These are phyloP conservation scores for Exophiala sp. DNA, from an alignment of 2,329 filamentous ascomycete species.

Conservation along the genomic window DNA sequence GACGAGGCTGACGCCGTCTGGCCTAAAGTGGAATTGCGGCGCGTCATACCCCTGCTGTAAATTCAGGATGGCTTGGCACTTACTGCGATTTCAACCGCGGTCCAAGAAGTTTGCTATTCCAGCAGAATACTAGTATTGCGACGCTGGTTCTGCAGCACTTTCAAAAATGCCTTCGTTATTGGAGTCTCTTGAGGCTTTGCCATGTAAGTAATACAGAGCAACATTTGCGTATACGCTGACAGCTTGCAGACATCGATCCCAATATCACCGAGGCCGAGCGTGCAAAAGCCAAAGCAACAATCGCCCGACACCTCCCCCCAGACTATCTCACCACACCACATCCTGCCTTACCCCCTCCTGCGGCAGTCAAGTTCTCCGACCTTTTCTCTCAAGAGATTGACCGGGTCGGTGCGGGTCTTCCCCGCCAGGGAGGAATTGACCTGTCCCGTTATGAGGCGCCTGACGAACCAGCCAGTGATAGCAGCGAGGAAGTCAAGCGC, in stretches of 20 bases:
- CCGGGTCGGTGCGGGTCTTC: slow-evolving; percentile 57
- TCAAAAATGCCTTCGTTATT: slow-evolving; percentile 58
- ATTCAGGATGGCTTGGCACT: too few species aligned
- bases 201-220: slow-evolving; percentile 19
- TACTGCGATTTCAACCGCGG: too few species aligned
- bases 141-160: not conserved
- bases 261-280: slow-evolving; percentile 59
- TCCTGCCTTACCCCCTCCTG: slow-evolving; percentile 52
- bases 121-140: too few species aligned
- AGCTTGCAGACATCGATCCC: slow-evolving; percentile 66
- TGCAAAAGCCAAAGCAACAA: slow-evolving; percentile 61
- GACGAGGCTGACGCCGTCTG: too few species aligned
- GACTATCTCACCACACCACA: slow-evolving; percentile 49
- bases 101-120: too few species aligned
- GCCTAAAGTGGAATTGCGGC: too few species aligned
- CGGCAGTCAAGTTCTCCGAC: slow-evolving; percentile 55
- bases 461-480: slow-evolving; percentile 46
- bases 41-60: too few species aligned
- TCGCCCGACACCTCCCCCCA: slow-evolving; percentile 58
- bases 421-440: slow-evolving; percentile 61
- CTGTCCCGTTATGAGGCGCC: slow-evolving; percentile 76
- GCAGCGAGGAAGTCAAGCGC: slow-evolving; percentile 42
- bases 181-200: slow-evolving; percentile 57
- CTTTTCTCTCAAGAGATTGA: slow-evolving; percentile 62
- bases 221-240: slow-evolving; percentile 18